phyloP scores from a whole-genome alignment of 768 basidiomycete species.

The Mycena albidolilacea region DNA sequence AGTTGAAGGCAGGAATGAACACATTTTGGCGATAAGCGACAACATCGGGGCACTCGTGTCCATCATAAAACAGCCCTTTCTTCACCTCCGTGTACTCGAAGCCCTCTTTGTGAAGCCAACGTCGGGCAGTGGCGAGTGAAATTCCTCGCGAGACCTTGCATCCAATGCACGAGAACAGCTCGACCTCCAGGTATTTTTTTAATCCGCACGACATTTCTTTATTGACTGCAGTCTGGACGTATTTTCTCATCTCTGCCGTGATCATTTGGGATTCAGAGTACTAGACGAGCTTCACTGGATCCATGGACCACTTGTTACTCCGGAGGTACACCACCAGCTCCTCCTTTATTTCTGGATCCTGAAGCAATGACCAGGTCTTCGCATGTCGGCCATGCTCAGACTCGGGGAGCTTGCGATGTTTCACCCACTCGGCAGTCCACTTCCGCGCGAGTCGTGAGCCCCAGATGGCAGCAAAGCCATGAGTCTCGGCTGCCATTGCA shows the following conservation, averaged over 20 bases:
- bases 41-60: conserved; percentile 54
- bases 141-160: conserved; percentile 41
- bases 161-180: conserved; percentile 42
- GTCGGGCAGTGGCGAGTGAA: conserved; percentile 43
- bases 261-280: conserved; percentile 40
- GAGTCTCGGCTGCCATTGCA: conserved; percentile 29
- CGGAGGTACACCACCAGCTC: conserved; percentile 33
- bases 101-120: conserved; percentile 43
- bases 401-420: neutral
- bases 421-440: conserved; percentile 7
- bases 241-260: conserved; percentile 39
- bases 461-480: conserved; percentile 38
- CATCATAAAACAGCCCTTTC: conserved; percentile 56
- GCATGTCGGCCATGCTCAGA: neutral
- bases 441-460: conserved; percentile 6
- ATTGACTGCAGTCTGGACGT: conserved; percentile 36
- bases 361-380: neutral
- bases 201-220: conserved; percentile 46
- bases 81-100: conserved; percentile 46
- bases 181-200: conserved; percentile 44
- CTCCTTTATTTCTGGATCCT: conserved; percentile 9
- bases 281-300: conserved; percentile 42
- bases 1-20: conserved; percentile 49
- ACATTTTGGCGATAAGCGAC: conserved; percentile 49
- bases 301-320: conserved; percentile 47